Evolutionary conservation across 2,329 filamentous ascomycete species (phyloP), one percentile per base, ranked within the genome.

Genomic region (Sordariomycetes sp.): DNA sequence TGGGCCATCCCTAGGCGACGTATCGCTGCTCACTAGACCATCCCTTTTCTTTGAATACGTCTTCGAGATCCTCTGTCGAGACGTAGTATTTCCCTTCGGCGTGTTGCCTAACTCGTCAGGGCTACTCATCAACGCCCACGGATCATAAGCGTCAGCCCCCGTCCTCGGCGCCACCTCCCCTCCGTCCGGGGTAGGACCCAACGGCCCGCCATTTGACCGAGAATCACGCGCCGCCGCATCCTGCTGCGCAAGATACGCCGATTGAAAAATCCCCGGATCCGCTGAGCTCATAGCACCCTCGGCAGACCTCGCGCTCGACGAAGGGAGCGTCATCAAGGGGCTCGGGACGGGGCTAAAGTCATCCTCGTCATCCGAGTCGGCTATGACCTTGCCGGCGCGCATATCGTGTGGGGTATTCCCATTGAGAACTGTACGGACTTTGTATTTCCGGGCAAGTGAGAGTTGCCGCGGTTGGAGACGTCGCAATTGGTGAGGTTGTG

Each of bases 71-170:
- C 20, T 35, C n/a, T 2, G 20, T 13, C 13, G 32, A 1, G 36
- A 10, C n/a, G 10, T 25, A 2, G 13, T 36, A 34, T 36, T 54
- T 34, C 36, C 17, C 39, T 42, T 45, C 51, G 52, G 34, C 2
- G 54, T 45, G n/a, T 45, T 45, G 15, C 39, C 58, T 28, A 57
- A 50, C 59, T 59, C 60, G 28, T 68, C 69, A 6, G 73, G 69
- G 52, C 74, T 77, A 60, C 70, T 73, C 0, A 74, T 74, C 3
- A 78, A 68, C 42, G 75, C 74, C 70, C 74, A 78, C 8, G 65
- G 62, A 55, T 75, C 72, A 28, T 61, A 62, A n/a, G 4, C 58
- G 54, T 53, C 36, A 35, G 58, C 54, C 35, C 60, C 34, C 58
- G 58, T 60, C 56, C 59, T 20, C 25, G 39, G 45, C 17, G 15